phyloP scores from a whole-genome alignment of 176 grass and related monocot genomes.

The Musa acuminata region DNA sequence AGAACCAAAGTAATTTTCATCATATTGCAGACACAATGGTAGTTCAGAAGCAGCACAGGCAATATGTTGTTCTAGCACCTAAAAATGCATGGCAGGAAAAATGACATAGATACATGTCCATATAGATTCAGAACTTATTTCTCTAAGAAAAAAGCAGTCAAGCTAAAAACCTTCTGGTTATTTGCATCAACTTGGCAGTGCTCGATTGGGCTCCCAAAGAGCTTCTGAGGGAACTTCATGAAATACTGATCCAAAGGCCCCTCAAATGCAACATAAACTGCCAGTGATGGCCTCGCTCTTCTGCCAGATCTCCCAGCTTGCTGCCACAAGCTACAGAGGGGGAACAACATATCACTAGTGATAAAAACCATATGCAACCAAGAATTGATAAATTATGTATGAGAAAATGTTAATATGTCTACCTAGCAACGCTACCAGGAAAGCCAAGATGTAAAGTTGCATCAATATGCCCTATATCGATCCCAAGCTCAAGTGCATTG shows the following conservation, averaged over 20 bases:
- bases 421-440: conserved; percentile 94
- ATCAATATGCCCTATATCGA: conserved; percentile 92
- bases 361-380: background rate
- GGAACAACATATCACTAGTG: conserved; percentile 8
- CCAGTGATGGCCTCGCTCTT: conserved; percentile 73
- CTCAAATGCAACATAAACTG: conserved; percentile 89
- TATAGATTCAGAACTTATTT: conserved; percentile 13
- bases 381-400: background rate
- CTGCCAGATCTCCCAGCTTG: conserved; percentile 94
- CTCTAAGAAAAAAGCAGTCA: background rate
- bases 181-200: conserved; percentile 85
- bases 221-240: conserved; percentile 86
- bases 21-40: conserved; percentile 77
- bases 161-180: conserved; percentile 53
- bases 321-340: conserved; percentile 80
- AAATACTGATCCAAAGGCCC: conserved; percentile 93
- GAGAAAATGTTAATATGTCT: conserved; percentile 3
- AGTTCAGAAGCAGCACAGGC: conserved; percentile 87
- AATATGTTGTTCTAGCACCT: conserved; percentile 81
- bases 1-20: conserved; percentile 62
- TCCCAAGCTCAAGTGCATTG: conserved; percentile 95
- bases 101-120: conserved; percentile 7
- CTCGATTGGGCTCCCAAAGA: conserved; percentile 75
- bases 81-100: conserved; percentile 18
- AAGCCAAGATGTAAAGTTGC: conserved; percentile 97